A percentile compares a stretch with the other conserved stretches of the same genome.
phyloP scores from a whole-genome alignment of 306 rosid genomes.

The Luffa aegyptiaca region DNA sequence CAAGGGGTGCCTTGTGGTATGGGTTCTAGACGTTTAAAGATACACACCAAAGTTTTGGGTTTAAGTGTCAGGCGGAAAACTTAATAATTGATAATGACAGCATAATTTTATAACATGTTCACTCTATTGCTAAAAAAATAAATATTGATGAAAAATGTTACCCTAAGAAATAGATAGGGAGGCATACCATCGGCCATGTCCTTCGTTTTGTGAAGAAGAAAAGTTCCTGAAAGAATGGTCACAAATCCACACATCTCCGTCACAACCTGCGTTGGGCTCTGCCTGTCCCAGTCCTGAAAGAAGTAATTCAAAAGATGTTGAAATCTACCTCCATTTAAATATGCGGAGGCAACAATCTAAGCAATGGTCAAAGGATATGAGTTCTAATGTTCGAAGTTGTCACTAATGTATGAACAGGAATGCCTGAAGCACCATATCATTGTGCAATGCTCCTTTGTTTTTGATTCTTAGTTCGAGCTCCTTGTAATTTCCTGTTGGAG shows the following conservation, averaged over 20 bases:
- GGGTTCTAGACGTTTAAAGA: not conserved
- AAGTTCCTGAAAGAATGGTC: slow-evolving; percentile 97
- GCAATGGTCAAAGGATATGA: not conserved
- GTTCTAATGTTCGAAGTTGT: not conserved
- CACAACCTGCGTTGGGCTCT: slow-evolving; percentile 96
- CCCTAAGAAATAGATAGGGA: not conserved
- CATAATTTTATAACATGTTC: not conserved
- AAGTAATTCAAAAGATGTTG: slow-evolving; percentile 19
- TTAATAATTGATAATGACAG: not conserved
- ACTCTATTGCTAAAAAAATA: not conserved
- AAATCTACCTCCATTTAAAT: not conserved
- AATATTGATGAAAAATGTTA: not conserved
- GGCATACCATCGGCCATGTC: slow-evolving; percentile 87
- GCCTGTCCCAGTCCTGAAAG: slow-evolving; percentile 98
- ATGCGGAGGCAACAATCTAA: slow-evolving; percentile 5
- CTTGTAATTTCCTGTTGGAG: not conserved
- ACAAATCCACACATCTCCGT: slow-evolving; percentile 98
- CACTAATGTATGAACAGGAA: not conserved
- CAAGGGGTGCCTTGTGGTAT: not conserved
- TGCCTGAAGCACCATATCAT: not conserved
- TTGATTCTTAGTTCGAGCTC: not conserved
- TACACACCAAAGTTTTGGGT: not conserved
- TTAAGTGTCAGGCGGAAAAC: not conserved
- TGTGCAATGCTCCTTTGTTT: not conserved
- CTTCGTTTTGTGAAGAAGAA: slow-evolving; percentile 98